Base-by-base conservation (phyloP, 345 rosid genomes). In the Punica granatum region DNA sequence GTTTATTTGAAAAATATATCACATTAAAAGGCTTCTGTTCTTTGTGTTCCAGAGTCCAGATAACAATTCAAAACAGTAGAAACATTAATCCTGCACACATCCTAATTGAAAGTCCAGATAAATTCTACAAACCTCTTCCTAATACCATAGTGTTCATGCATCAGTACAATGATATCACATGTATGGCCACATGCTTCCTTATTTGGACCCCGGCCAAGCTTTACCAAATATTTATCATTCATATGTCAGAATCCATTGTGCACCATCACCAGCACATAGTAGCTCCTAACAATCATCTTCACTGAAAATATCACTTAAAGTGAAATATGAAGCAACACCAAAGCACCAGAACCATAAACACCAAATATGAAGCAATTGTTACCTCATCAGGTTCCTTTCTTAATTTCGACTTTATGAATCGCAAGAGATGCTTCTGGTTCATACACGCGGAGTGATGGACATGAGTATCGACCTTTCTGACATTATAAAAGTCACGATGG, bases 371-470 rank as follows among this genome's bases (percentile, higher is more conserved):
- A 58, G 69, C 67, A 42, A 72, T 34, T 14, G 9, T 62, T 85
- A 95, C 99, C 98, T 95, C 99, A 77, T 88, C 97, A 5, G 98
- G 99, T 75, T 95, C 99, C 77, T 92, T 90, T 80, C 92, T 77
- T 82, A 92, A 83, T 75, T 95, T 95, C 11, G 99, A 95, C 87
- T 95, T 95, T 64, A 95, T 95, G 79, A 95, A 95, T 86, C 98
- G 85, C 73, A 95, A 75, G 67, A 95, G 97, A 77, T 95, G 99
- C 73, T 95, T 95, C 88, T 92, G 99, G 86, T 92, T 92, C 99
- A 92, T 95, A 76, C 99, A 95, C 28, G 99, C 99, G 15, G 99
- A 95, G 72, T 95, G 98, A 76, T 95, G 99, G 66, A 95, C 96
- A 74, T 95, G 98, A 3, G 98, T 95, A 80, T 95, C 99, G 63